Evolutionary conservation across 805 yeast species (phyloP), one percentile per base, ranked within the genome.

Genomic region (Barnettozyma wickerhamii): DNA sequence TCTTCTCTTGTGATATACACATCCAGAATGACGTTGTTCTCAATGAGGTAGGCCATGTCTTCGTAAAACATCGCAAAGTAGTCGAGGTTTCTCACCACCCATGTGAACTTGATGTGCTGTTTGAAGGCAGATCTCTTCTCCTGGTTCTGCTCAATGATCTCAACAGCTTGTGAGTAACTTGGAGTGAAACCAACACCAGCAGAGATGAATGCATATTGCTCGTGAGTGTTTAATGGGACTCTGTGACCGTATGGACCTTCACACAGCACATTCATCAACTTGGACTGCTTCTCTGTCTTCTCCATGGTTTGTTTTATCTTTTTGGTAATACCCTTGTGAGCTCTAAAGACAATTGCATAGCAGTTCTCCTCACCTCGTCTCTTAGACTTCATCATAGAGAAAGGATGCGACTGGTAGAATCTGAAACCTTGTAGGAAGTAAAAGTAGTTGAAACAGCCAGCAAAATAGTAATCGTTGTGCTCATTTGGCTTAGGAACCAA

Each of bases 401-500:
- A 83, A 10, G 91, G 91, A 57, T 84, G 89, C 4, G 83, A 77
- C 57, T 83, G 87, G 36, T 37, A 53, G 76, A 77, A 45, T 68
- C 65, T 18, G 5, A 48, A 20, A 6, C 41, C 44, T 10, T 59
- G 54, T 38, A 81, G 47, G 57, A 83, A 78, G 60, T 81, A 74
- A 33, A 84, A 60, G 52, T 67, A 83, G 10, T 71, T 74, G 53
- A 64, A 75, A 17, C 72, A 64, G 28, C 85, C 84, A 2, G 86
- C 79, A 42, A 53, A 61, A 29, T 71, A 65, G 14, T 33, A 32
- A 19, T 46, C 49, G 15, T 64, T 65, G 69, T 76, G 70, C 38
- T 52, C 51, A 4, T 54, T 50, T 21, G 91, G 86, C 41, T 62
- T 60, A 27, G 56, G 55, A 12, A 68, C 46, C 9, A 59, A 46